Conservation (phyloP, 192 early-diverging fungal species). For the Anaeromyces robustus region DNA sequence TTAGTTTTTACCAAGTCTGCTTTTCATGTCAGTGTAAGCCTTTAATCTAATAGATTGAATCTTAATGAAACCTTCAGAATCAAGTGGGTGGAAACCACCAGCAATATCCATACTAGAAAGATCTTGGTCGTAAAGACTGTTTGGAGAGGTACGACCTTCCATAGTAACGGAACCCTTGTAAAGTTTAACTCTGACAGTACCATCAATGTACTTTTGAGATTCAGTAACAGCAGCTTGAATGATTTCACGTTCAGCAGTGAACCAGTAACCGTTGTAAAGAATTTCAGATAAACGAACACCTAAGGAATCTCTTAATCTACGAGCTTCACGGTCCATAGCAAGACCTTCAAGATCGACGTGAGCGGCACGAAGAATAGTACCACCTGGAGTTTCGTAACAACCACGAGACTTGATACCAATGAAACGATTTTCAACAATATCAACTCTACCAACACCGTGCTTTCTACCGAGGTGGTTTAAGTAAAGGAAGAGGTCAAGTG, state of each 20-base stretch:
- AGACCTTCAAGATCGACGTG: constrained; percentile 94
- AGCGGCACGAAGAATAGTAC: constrained; percentile 85
- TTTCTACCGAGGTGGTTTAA: constrained; percentile 87
- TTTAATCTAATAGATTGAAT: constrained; percentile 84
- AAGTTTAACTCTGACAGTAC: constrained; percentile 78
- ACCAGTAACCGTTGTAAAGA: constrained; percentile 95
- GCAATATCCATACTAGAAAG: constrained; percentile 91
- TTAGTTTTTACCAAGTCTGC: not conserved
- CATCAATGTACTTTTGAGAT: constrained; percentile 76
- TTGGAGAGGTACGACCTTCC: constrained; percentile 68
- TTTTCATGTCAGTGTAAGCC: constrained; percentile 11
- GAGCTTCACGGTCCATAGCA: constrained; percentile 87
- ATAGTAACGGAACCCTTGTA: constrained; percentile 88
- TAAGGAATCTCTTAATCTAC: constrained; percentile 64
- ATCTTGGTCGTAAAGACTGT: constrained; percentile 80
- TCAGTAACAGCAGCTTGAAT: constrained; percentile 63
- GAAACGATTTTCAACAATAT: constrained; percentile 98
- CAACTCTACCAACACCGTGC: constrained; percentile 95
- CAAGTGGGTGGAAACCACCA: constrained; percentile 76
- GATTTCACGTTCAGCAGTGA: constrained; percentile 87
- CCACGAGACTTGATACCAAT: constrained; percentile 98
- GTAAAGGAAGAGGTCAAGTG: constrained; percentile 84
- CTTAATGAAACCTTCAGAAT: constrained; percentile 96
- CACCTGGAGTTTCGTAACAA: constrained; percentile 98
- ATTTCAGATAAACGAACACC: constrained; percentile 44